A percentile compares a stretch with the other conserved stretches of the same genome.
These are phyloP conservation scores for Tuber indicum DNA, from an alignment of 495 filamentous ascomycete genomes.

Conservation along the genomic window DNA sequence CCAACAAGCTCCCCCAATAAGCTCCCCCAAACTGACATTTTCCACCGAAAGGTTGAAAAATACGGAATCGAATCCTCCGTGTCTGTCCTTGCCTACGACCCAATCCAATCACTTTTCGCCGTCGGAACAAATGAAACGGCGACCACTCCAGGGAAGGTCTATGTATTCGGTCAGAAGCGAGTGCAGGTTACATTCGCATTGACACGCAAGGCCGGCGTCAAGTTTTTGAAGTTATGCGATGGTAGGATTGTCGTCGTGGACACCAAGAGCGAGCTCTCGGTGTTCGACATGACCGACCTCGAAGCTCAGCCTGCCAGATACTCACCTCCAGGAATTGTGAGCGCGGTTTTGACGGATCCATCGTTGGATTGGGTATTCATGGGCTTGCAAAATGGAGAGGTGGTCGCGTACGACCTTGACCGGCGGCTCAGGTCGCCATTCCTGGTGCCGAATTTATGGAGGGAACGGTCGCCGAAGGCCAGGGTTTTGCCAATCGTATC, in stretches of 20 bases:
- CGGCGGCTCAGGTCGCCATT: conserved; percentile 67
- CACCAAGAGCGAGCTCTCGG: conserved; percentile 68
- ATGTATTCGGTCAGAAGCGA: conserved; percentile 79
- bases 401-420: conserved; percentile 86
- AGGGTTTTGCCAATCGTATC: conserved; percentile 59
- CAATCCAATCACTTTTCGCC: conserved; percentile 87
- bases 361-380: conserved; percentile 86
- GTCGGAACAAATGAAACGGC: conserved; percentile 78
- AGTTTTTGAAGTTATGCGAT: conserved; percentile 61
- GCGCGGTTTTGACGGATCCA: conserved; percentile 68
- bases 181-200: conserved; percentile 63
- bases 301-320: conserved; percentile 46
- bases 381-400: conserved; percentile 68
- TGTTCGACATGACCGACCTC: conserved; percentile 60
- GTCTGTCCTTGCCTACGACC: conserved; percentile 77
- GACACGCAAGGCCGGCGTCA: conserved; percentile 61
- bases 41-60: conserved; percentile 55
- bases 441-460: conserved; percentile 78
- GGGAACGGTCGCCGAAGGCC: conserved; percentile 54
- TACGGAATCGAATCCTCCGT: conserved; percentile 76
- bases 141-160: conserved; percentile 73
- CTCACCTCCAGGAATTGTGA: conserved; percentile 65
- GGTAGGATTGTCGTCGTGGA: conserved; percentile 65
- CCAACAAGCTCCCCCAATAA: conserved; percentile 5
- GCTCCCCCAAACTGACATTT: conserved; percentile 35